phyloP scores from a whole-genome alignment of 495 filamentous ascomycete genomes.

The Podospora sp. region DNA sequence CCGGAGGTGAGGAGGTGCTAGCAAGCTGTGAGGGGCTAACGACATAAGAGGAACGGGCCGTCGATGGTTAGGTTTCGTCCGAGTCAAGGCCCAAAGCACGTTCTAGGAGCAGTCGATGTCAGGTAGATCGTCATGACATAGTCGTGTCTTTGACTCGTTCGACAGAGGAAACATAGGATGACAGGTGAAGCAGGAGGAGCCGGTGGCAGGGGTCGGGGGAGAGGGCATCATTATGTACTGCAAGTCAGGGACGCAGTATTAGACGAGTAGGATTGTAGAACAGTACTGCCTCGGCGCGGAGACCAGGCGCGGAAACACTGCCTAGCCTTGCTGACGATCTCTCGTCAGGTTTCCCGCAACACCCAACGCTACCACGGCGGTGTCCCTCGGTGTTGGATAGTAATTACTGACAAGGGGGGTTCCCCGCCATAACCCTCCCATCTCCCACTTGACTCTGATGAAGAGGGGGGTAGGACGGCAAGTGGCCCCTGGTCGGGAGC shows the following conservation, averaged over 20 bases:
- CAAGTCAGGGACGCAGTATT: too few species aligned
- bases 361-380: conserved; percentile 14
- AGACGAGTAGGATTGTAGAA: not conserved
- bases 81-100: conserved; percentile 13
- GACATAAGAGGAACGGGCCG: conserved; percentile 23
- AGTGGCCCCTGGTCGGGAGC: conserved; percentile 14
- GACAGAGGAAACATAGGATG: conserved; percentile 13
- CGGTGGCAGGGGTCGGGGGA: conserved; percentile 16
- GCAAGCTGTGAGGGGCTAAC: conserved; percentile 7
- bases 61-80: not conserved
- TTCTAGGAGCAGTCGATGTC: not conserved
- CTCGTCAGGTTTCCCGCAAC: conserved; percentile 7
- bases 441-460: not conserved
- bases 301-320: not conserved
- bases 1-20: conserved; percentile 19
- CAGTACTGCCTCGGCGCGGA: conserved; percentile 1
- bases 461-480: conserved; percentile 1
- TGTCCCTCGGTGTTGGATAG: conserved; percentile 12
- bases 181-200: conserved; percentile 12
- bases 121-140: conserved; percentile 17
- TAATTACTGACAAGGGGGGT: conserved; percentile 2
- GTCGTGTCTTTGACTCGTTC: conserved; percentile 2
- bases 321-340: conserved; percentile 20
- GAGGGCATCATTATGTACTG: conserved; percentile 20
- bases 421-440: conserved; percentile 18